Conservation (phyloP, 139 green algal genomes). For the Volvox africanus region DNA sequence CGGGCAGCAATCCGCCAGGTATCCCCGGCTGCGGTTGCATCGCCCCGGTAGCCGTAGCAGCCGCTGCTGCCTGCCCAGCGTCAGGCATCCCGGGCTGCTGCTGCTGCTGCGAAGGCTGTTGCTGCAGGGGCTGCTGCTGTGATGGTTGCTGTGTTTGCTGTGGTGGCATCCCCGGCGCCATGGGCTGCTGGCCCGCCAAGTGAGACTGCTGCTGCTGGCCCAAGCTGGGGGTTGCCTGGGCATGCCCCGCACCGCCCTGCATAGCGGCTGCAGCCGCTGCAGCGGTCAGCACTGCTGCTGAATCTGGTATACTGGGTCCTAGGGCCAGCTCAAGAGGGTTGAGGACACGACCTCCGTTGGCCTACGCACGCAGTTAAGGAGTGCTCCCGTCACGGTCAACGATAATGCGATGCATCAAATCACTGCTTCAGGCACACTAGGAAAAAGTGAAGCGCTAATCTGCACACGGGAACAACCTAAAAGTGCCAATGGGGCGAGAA, state of each 20-base stretch:
- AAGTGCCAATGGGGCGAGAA: too few species aligned
- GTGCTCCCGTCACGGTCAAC: too few species aligned
- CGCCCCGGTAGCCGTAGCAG: neutral
- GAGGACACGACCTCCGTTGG: constrained; percentile 22
- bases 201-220: neutral
- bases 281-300: neutral
- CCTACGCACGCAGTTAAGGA: neutral
- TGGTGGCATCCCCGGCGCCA: neutral
- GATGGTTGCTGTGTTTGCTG: neutral
- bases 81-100: neutral
- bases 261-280: neutral
- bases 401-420: too few species aligned
- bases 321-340: constrained; percentile 31
- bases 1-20: neutral
- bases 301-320: neutral
- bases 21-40: constrained; percentile 30
- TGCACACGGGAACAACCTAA: too few species aligned
- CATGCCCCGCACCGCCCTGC: neutral
- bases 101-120: constrained; percentile 18
- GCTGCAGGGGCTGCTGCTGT: neutral
- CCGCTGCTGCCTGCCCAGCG: neutral
- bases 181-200: neutral
- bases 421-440: too few species aligned
- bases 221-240: neutral
- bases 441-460: too few species aligned